These are phyloP conservation scores for Turritis glabra DNA, from an alignment of 345 rosid species.

Conservation along the genomic window DNA sequence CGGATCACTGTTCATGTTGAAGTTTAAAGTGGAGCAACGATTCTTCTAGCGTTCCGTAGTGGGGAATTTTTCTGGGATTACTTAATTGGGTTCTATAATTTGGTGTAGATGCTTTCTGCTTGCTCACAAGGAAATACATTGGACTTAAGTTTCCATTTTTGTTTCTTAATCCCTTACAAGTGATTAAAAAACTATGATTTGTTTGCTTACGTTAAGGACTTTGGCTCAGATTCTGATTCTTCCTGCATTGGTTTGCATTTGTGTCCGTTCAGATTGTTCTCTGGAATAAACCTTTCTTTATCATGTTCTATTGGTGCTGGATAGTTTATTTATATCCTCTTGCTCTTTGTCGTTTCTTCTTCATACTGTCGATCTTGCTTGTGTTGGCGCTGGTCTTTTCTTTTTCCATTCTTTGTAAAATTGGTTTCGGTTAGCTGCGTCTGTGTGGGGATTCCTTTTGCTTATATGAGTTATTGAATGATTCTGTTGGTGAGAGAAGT, in stretches of 20 bases:
- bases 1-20: slow-evolving; percentile 19
- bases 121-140: slow-evolving; percentile 15
- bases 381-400: slow-evolving; percentile 43
- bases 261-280: slow-evolving; percentile 54
- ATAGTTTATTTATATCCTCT: slow-evolving; percentile 24
- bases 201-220: slow-evolving; percentile 24
- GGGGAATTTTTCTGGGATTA: slow-evolving; percentile 6
- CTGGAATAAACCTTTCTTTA: slow-evolving; percentile 47
- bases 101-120: slow-evolving; percentile 36
- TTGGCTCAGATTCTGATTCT: slow-evolving; percentile 33
- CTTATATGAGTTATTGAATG: slow-evolving; percentile 46
- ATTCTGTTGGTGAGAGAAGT: slow-evolving; percentile 32
- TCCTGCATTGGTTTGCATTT: slow-evolving; percentile 37
- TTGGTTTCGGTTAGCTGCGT: slow-evolving; percentile 21
- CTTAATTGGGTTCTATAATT: slow-evolving; percentile 26
- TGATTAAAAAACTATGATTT: slow-evolving; percentile 15
- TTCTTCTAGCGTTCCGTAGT: slow-evolving; percentile 17
- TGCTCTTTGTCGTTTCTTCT: slow-evolving; percentile 52
- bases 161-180: slow-evolving; percentile 23
- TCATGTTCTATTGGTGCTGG: slow-evolving; percentile 18
- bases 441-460: slow-evolving; percentile 32
- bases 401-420: slow-evolving; percentile 17
- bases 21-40: slow-evolving; percentile 12
- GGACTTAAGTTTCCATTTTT: slow-evolving; percentile 24
- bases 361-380: slow-evolving; percentile 52